These are phyloP conservation scores for Ilyonectria robusta DNA, from an alignment of 2,329 filamentous ascomycete genomes.

Conservation along the genomic window DNA sequence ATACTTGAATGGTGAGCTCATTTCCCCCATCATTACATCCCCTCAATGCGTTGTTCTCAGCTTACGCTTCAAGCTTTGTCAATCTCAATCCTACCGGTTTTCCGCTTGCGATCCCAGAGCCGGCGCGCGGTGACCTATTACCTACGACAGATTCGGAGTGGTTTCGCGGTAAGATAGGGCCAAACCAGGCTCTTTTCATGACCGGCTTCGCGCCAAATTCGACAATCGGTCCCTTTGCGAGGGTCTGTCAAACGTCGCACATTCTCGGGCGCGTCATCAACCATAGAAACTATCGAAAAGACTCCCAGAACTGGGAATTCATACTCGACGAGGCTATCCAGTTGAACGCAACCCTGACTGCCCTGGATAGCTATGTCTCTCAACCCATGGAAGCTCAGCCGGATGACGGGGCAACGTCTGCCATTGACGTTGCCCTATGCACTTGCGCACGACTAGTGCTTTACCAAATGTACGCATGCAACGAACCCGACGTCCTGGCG, in stretches of 20 bases:
- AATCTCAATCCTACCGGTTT: conserved; percentile 9
- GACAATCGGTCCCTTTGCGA: conserved; percentile 9
- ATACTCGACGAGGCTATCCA: conserved; percentile 7
- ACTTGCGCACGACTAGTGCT: neutral
- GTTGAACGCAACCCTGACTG: conserved; percentile 9
- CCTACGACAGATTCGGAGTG: conserved; percentile 12
- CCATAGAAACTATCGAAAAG: conserved; percentile 7
- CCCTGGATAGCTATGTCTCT: conserved; percentile 17
- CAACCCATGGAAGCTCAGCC: neutral
- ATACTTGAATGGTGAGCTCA: conserved; percentile 11
- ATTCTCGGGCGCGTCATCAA: conserved; percentile 16
- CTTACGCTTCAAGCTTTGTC: neutral
- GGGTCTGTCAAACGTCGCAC: conserved; percentile 10
- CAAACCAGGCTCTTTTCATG: conserved; percentile 16
- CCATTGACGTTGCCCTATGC: conserved; percentile 15
- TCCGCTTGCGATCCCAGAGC: conserved; percentile 15
- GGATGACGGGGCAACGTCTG: neutral
- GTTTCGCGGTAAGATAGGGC: conserved; percentile 9
- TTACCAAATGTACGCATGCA: conserved; percentile 21
- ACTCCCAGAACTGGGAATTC: neutral
- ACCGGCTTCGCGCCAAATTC: conserved; percentile 5
- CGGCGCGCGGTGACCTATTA: conserved; percentile 9
- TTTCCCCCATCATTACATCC: no score
- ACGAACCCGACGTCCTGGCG: conserved; percentile 4
- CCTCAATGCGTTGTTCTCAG: no score